These are phyloP conservation scores for Closterium sp. DNA, from an alignment of 139 green algal species.

Conservation along the genomic window DNA sequence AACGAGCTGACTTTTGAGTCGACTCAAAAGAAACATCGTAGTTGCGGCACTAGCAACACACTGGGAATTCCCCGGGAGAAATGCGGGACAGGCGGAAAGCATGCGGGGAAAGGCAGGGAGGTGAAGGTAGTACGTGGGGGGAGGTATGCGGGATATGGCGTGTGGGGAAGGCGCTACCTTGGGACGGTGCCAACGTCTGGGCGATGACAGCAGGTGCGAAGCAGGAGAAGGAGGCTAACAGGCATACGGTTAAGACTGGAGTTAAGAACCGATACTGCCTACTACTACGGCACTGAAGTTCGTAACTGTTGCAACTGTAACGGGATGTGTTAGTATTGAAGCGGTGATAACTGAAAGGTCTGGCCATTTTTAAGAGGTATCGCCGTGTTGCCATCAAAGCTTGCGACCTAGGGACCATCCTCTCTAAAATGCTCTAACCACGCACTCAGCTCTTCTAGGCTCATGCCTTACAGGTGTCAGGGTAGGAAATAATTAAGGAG, in stretches of 20 bases:
- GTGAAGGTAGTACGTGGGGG: neutral
- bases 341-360: neutral
- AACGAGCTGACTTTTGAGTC: no score
- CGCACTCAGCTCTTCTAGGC: neutral
- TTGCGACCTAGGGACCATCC: neutral
- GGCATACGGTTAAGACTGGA: neutral
- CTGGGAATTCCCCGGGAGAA: neutral
- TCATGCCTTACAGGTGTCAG: neutral
- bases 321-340: neutral
- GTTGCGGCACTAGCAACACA: neutral
- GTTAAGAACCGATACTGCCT: neutral
- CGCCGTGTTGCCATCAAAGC: neutral
- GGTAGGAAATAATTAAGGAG: neutral
- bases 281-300: neutral
- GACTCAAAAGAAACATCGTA: neutral
- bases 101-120: neutral
- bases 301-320: neutral
- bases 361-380: neutral
- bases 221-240: neutral
- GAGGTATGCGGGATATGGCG: neutral
- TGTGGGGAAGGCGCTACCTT: neutral
- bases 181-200: neutral
- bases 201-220: neutral
- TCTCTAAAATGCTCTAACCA: neutral
- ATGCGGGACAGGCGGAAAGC: neutral